These are phyloP conservation scores for Penicillium sp. DNA, from an alignment of 2,329 filamentous ascomycete genomes.

Conservation along the genomic window DNA sequence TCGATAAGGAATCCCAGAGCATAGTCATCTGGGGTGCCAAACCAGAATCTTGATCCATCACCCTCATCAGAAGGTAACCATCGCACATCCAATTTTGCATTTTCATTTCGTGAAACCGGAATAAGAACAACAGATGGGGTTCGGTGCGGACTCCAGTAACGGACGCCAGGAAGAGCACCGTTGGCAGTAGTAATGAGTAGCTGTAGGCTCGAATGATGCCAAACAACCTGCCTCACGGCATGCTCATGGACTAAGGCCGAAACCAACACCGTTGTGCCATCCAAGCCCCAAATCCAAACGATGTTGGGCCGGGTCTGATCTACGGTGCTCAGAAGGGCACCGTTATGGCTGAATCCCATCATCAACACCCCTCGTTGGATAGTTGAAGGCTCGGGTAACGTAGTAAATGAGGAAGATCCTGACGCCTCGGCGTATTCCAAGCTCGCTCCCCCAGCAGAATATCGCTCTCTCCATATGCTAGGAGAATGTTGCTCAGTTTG, in stretches of 20 bases:
- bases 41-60: slow-evolving; percentile 38
- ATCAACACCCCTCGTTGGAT: slow-evolving; percentile 42
- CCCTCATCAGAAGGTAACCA: slow-evolving; percentile 34
- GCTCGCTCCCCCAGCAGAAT: slow-evolving; percentile 32
- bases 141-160: slow-evolving; percentile 38
- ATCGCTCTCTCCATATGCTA: slow-evolving; percentile 42
- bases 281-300: slow-evolving; percentile 51
- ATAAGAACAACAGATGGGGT: slow-evolving; percentile 38
- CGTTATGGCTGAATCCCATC: slow-evolving; percentile 46
- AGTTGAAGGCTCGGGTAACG: slow-evolving; percentile 35
- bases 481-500: slow-evolving; percentile 36
- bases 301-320: slow-evolving; percentile 49
- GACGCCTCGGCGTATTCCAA: slow-evolving; percentile 45
- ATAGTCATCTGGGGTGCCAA: slow-evolving; percentile 41
- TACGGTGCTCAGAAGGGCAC: slow-evolving; percentile 43
- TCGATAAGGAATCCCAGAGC: slow-evolving; percentile 38
- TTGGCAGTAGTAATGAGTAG: slow-evolving; percentile 46
- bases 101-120: slow-evolving; percentile 39
- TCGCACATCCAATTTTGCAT: slow-evolving; percentile 40
- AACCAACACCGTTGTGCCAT: slow-evolving; percentile 31
- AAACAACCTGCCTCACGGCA: slow-evolving; percentile 44
- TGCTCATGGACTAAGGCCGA: slow-evolving; percentile 50
- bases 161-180: slow-evolving; percentile 36
- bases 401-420: slow-evolving; percentile 42
- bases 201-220: slow-evolving; percentile 44